Evolutionary conservation across 345 rosid genomes (phyloP).

Genomic region (Toxicodendron radicans): DNA sequence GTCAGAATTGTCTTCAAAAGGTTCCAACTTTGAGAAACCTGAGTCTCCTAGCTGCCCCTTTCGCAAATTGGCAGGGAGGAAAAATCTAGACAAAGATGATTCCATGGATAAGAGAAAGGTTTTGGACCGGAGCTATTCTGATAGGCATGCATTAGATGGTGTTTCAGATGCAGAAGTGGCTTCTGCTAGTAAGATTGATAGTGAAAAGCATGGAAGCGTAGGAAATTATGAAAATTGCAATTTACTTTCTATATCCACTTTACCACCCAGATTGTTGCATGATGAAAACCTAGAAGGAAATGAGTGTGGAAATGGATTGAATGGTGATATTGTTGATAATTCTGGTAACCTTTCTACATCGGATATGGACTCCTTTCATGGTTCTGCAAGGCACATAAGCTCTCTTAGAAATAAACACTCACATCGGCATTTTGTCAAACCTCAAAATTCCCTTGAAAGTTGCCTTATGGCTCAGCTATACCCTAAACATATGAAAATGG

Average conservation of each 20-base stretch:
- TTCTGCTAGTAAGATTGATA: constrained; percentile 29
- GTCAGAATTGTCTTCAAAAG: constrained; percentile 34
- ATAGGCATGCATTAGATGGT: constrained; percentile 21
- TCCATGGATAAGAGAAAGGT: constrained; percentile 16
- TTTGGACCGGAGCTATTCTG: constrained; percentile 26
- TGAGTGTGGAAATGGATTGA: constrained; percentile 21
- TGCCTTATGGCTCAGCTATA: constrained; percentile 68
- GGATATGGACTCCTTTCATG: constrained; percentile 28
- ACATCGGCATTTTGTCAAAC: constrained; percentile 34
- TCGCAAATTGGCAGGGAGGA: constrained; percentile 25
- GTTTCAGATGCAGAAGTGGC: constrained; percentile 38
- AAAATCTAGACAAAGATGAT: constrained; percentile 36
- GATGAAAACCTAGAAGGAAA: constrained; percentile 24
- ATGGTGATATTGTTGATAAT: constrained; percentile 6
- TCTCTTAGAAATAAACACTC: constrained; percentile 42
- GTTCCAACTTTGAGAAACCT: constrained; percentile 31
- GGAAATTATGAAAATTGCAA: constrained; percentile 24
- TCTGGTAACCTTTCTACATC: constrained; percentile 16
- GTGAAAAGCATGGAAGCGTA: constrained; percentile 26
- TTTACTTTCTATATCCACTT: constrained; percentile 28
- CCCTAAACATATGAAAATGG: constrained; percentile 42
- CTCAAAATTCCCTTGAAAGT: constrained; percentile 59
- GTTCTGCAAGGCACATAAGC: constrained; percentile 34
- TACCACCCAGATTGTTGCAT: constrained; percentile 29
- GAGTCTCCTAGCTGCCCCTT: constrained; percentile 28